Percentiles rank a stretch among this genome's conserved stretches.
phyloP scores from a whole-genome alignment of 2,329 filamentous ascomycete genomes.

The Diaporthe sp. region DNA sequence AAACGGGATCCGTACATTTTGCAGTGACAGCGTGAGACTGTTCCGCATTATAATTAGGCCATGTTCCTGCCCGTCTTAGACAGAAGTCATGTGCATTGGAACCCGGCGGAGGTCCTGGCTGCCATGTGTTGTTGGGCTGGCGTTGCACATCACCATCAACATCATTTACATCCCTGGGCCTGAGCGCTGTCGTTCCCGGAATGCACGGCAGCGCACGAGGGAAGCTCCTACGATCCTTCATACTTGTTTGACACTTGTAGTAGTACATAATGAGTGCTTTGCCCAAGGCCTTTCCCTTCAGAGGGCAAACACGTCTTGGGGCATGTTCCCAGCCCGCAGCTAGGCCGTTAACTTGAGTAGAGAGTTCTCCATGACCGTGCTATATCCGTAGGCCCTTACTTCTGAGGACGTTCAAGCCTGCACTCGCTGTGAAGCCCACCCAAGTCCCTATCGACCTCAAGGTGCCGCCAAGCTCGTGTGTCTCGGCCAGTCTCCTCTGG shows the following conservation, averaged over 20 bases:
- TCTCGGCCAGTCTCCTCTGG: slow-evolving; percentile 79
- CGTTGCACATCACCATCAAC: background rate
- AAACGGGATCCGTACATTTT: background rate
- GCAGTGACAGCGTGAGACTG: background rate
- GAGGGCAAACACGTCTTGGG: no score
- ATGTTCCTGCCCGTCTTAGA: background rate
- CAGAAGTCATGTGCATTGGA: background rate
- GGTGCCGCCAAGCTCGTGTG: slow-evolving; percentile 71
- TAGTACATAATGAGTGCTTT: background rate
- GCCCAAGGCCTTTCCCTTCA: no score
- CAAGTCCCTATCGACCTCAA: slow-evolving; percentile 79
- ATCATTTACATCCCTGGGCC: background rate
- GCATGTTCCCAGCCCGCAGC: background rate
- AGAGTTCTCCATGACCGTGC: slow-evolving; percentile 42
- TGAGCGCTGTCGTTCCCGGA: background rate
- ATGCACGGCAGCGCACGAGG: background rate
- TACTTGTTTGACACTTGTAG: background rate
- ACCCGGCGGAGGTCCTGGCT: background rate
- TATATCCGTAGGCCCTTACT: slow-evolving; percentile 90
- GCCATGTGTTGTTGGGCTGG: background rate
- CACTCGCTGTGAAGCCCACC: slow-evolving; percentile 84
- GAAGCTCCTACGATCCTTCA: no score
- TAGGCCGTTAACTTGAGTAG: background rate
- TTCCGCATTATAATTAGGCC: background rate
- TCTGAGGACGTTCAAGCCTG: slow-evolving; percentile 84